Conservation (phyloP, 2,329 filamentous ascomycete species). For the Lojkania enalia region DNA sequence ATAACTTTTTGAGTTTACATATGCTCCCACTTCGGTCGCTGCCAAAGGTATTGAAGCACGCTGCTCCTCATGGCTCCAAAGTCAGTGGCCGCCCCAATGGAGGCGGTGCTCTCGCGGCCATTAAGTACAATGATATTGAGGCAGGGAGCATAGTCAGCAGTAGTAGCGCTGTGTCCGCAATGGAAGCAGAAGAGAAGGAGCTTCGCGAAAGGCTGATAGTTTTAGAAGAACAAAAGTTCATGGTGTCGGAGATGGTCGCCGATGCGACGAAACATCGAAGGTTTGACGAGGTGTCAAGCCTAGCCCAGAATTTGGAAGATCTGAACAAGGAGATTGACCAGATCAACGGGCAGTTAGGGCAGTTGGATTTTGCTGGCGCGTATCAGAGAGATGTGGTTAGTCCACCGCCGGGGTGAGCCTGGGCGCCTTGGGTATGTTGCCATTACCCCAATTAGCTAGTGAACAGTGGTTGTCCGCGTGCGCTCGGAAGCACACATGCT, state of each 20-base stretch:
- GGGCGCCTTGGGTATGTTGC: too few species aligned
- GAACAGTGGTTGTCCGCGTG: background rate
- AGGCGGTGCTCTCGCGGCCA: slow-evolving; percentile 57
- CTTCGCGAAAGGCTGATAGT: slow-evolving; percentile 79
- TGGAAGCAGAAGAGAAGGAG: slow-evolving; percentile 84
- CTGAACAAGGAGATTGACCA: slow-evolving; percentile 75
- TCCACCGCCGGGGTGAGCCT: slow-evolving; percentile 27
- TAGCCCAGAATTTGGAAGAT: slow-evolving; percentile 81
- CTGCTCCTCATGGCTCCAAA: slow-evolving; percentile 53
- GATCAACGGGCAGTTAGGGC: slow-evolving; percentile 65
- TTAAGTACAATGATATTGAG: slow-evolving; percentile 61
- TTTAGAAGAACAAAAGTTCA: slow-evolving; percentile 87
- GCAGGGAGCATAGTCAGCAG: slow-evolving; percentile 59
- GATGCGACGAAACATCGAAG: slow-evolving; percentile 74
- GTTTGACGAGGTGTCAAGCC: slow-evolving; percentile 82
- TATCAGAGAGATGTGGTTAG: slow-evolving; percentile 45
- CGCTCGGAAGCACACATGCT: too few species aligned
- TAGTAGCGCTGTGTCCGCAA: slow-evolving; percentile 62
- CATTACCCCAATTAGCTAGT: background rate
- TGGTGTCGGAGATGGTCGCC: slow-evolving; percentile 83
- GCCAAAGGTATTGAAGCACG: slow-evolving; percentile 57
- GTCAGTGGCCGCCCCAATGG: slow-evolving; percentile 39
- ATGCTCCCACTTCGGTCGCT: slow-evolving; percentile 77
- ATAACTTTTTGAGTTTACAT: slow-evolving; percentile 81
- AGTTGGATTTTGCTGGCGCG: slow-evolving; percentile 64